These are phyloP conservation scores for Talaromyces sp. DNA, from an alignment of 2,329 filamentous ascomycete genomes.

Conservation along the genomic window DNA sequence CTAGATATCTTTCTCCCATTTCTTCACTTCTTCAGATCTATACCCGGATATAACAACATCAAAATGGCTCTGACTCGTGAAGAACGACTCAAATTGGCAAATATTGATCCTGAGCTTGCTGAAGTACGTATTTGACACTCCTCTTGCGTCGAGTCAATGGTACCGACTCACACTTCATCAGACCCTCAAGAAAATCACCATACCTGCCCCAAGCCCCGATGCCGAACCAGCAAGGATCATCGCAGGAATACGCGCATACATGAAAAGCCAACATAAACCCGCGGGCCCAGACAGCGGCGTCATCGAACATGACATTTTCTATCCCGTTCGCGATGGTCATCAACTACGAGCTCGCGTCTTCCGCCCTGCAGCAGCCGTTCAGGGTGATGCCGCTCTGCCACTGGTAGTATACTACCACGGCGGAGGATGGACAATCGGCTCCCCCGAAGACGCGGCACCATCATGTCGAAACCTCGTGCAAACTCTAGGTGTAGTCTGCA, in stretches of 20 bases:
- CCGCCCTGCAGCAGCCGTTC: not conserved
- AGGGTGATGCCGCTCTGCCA: not conserved
- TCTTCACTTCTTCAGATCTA: not conserved
- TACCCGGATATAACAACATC: not conserved
- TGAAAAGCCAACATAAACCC: constrained; percentile 11
- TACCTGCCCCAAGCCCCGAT: not conserved
- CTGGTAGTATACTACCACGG: constrained; percentile 15
- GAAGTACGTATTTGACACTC: constrained; percentile 18
- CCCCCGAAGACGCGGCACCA: constrained; percentile 11
- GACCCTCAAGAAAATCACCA: not conserved
- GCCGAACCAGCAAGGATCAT: not conserved
- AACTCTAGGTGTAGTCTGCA: constrained; percentile 10
- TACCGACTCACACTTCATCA: not conserved
- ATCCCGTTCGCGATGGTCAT: constrained; percentile 7
- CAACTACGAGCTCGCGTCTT: constrained; percentile 14
- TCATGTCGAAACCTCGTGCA: constrained; percentile 21
- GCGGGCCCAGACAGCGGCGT: constrained; percentile 10
- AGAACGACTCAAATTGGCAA: constrained; percentile 26
- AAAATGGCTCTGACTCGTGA: constrained; percentile 18
- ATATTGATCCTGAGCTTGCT: constrained; percentile 30
- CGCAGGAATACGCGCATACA: constrained; percentile 8
- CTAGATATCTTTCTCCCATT: not conserved
- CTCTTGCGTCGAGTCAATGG: not conserved
- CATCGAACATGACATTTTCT: constrained; percentile 12
- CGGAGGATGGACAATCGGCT: constrained; percentile 16